Percentiles rank a stretch among this genome's conserved stretches.
Conservation (phyloP, 2,329 filamentous ascomycete species). For the Monilinia laxa region DNA sequence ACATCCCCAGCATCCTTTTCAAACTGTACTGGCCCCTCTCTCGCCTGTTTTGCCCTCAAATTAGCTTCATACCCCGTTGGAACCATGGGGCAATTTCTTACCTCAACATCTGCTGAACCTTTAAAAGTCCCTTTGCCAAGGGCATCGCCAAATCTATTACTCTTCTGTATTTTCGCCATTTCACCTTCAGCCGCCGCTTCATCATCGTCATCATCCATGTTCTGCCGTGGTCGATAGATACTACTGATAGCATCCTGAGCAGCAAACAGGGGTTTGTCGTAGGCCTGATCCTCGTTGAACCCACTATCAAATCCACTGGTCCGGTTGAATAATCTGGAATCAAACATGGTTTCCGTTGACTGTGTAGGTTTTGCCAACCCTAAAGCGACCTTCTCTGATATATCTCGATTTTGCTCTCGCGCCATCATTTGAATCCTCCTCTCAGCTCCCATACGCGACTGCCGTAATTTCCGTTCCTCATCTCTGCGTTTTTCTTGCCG, state of each 20-base stretch:
- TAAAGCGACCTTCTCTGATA: constrained; percentile 93
- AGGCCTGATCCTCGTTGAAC: constrained; percentile 96
- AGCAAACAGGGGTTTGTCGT: constrained; percentile 95
- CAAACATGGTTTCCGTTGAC: constrained; percentile 92
- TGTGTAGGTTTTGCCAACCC: constrained; percentile 94
- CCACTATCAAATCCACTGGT: constrained; percentile 85
- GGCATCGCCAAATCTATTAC: constrained; percentile 76
- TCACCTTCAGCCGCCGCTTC: constrained; percentile 78
- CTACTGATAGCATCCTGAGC: constrained; percentile 92
- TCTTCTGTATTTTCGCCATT: constrained; percentile 85
- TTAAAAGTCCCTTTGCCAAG: constrained; percentile 90
- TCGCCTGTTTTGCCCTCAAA: constrained; percentile 49
- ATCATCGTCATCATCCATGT: constrained; percentile 72
- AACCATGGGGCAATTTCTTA: constrained; percentile 44
- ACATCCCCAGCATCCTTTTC: constrained; percentile 85
- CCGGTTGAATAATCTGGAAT: constrained; percentile 93
- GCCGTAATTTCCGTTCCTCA: constrained; percentile 83
- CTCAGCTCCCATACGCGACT: constrained; percentile 94
- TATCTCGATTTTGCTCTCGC: constrained; percentile 92
- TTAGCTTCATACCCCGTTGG: constrained; percentile 20
- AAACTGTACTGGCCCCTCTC: constrained; percentile 93
- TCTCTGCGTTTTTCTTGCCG: constrained; percentile 77
- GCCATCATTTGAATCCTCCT: constrained; percentile 89
- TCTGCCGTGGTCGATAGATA: constrained; percentile 82
- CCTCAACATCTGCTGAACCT: constrained; percentile 79